Evolutionary conservation across 306 rosid species (phyloP), one percentile per base, ranked within the genome.

Genomic region (Quillaja saponaria): DNA sequence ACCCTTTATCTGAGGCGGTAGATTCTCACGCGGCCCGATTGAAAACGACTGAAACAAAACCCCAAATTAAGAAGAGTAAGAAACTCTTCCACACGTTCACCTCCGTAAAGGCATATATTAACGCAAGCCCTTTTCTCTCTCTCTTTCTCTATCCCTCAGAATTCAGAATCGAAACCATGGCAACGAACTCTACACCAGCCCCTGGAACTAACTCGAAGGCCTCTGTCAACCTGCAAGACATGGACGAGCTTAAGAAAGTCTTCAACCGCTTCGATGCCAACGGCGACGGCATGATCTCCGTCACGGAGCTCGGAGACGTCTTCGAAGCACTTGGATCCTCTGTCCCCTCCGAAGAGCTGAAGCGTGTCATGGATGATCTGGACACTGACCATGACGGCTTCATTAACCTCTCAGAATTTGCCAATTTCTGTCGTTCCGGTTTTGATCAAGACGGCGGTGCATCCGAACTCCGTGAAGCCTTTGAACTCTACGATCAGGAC

Each of bases 251-350:
- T 39, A 41, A 46, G 58, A 73, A 67, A 55, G 95, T 94, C 40
- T 94, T 94, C 74, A 51, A 49, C 25, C 88, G 85, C 60, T 94
- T 94, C 80, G 97, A 94, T 54, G 1, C 80, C 40, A 87, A 94
- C 85, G 95, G 90, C 76, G 97, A 94, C 76, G 97, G 96, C 57
- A 78, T 66, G 90, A 94, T 94, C 84, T 94, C 97, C 61, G 57
- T 70, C 55, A 3, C 33, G 63, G 97, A 94, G 77, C 63, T 89
- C 45, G 96, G 80, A 63, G 64, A 62, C 76, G 83, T 78, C 48
- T 89, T 94, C 62, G 64, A 57, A 18, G 38, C 87, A 33, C 81
- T 87, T 55, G 91, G 97, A 53, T 79, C 89, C 13, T 1, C 37
- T 54, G 80, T 80, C 3, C 13, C 77, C 0, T 15, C 55, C 20